Evolutionary conservation across 768 basidiomycete genomes (phyloP).

Genomic region (Mycena indigotica): DNA sequence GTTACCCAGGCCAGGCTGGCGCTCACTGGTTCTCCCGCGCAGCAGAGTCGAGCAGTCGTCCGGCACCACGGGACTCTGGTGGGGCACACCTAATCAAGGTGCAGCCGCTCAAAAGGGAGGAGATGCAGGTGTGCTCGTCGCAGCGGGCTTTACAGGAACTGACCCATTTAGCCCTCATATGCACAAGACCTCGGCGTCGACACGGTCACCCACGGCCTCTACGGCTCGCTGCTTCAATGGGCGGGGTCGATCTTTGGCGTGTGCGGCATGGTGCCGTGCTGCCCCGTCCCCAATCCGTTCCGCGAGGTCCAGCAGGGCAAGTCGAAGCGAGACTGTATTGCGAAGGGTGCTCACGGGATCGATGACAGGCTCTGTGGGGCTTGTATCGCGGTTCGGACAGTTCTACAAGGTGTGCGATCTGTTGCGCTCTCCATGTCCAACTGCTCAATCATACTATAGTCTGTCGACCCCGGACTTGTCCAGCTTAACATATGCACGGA

Average conservation of each 20-base stretch:
- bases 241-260: slow-evolving; percentile 71
- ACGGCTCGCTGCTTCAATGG: slow-evolving; percentile 77
- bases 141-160: slow-evolving; percentile 4
- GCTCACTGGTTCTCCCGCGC: slow-evolving; percentile 39
- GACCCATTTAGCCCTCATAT: slow-evolving; percentile 73
- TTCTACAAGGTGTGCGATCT: too few relatives aligned
- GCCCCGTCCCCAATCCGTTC: slow-evolving; percentile 87
- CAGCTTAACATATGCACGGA: slow-evolving; percentile 96
- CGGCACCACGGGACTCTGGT: slow-evolving; percentile 30
- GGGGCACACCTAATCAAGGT: slow-evolving; percentile 64
- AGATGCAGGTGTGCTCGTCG: slow-evolving; percentile 75
- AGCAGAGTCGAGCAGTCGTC: slow-evolving; percentile 46
- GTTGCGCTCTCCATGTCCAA: too few relatives aligned
- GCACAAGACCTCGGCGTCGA: slow-evolving; percentile 79
- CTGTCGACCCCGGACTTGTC: slow-evolving; percentile 90
- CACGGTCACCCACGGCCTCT: slow-evolving; percentile 80
- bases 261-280: slow-evolving; percentile 79
- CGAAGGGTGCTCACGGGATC: not conserved
- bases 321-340: too few relatives aligned
- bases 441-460: too few relatives aligned
- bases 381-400: slow-evolving; percentile 91
- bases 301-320: slow-evolving; percentile 81
- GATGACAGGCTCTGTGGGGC: slow-evolving; percentile 77
- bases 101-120: slow-evolving; percentile 78
- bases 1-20: not conserved